Base-by-base conservation (phyloP, 163 green algal genomes). In the Dunaliella salina region DNA sequence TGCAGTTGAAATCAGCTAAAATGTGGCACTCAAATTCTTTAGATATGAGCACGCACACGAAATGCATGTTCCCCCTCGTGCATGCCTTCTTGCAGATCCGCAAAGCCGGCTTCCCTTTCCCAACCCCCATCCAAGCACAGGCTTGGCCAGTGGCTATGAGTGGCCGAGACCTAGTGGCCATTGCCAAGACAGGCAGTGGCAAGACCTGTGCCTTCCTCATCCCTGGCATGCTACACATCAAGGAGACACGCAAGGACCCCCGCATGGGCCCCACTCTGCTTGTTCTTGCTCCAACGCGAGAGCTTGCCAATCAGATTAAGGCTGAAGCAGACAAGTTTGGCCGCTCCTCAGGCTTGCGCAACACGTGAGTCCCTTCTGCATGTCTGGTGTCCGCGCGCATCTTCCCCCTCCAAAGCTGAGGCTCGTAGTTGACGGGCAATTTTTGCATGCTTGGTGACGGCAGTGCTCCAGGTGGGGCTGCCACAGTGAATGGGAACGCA, bases 191-290 rank as follows among this genome's bases (percentile, higher is more conserved):
- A 25, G 97, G 97, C 13, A 98, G 92, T 20, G 97, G 97, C 80
- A 99, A 99, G 93, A 99, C 97, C 0, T 92, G 96, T 46, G 93
- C 93, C 67, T 99, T 98, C 91, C 90, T 99, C 75, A 92, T 99
- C 82, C 97, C 97, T 26, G 96, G 93, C 33, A 91, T 99, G 46
- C 92, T 99, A 84, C 97, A 99, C 92, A 98, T 99, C 88, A 96
- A 92, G 46, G 83, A 85, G 15, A 90, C 84, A 4, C 85, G 88
- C 32, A 91, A 92, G 72, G 89, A 94, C 85, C 75, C 91, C 1
- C 88, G 91, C 33, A 81, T 90, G 33, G 93, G 95, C 1, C 95
- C 95, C 11, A 97, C 94, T 24, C 92, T 96, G 59, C 89, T 97
- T n/a, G 90, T 96, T 8, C 90, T 98, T 33, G 94, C 95, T 32